Evolutionary conservation across 2,329 filamentous ascomycete genomes (phyloP).

Genomic region (Rutstroemia sp.): DNA sequence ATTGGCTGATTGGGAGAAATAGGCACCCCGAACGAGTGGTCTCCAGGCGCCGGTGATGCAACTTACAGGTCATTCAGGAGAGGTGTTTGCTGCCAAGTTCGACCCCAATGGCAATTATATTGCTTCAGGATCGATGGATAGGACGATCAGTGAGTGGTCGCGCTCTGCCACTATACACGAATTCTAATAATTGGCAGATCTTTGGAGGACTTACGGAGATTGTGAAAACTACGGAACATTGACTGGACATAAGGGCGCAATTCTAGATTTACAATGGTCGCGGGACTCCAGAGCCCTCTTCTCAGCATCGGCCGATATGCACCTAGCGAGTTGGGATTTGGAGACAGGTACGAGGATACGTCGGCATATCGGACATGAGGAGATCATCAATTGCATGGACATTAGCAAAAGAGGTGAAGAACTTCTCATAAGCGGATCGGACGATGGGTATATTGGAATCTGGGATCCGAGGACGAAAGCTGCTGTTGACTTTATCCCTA

Average conservation of each 20-base stretch:
- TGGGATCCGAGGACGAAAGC: constrained; percentile 94
- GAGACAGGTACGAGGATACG: constrained; percentile 89
- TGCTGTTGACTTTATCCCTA: constrained; percentile 80
- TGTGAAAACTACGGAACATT: constrained; percentile 92
- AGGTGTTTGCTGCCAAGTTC: constrained; percentile 87
- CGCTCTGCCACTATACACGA: neutral
- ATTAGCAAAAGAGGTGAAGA: constrained; percentile 87
- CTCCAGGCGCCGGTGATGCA: constrained; percentile 93
- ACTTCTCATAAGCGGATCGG: constrained; percentile 80
- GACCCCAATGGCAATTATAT: constrained; percentile 82
- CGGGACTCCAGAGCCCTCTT: constrained; percentile 87
- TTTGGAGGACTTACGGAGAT: constrained; percentile 88
- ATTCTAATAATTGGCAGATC: constrained; percentile 46
- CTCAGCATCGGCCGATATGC: constrained; percentile 88
- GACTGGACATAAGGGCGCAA: constrained; percentile 81
- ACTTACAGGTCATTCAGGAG: constrained; percentile 71
- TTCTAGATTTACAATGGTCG: constrained; percentile 94
- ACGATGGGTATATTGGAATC: constrained; percentile 88
- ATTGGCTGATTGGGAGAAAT: constrained; percentile 21
- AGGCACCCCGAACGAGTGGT: constrained; percentile 74
- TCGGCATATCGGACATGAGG: constrained; percentile 86
- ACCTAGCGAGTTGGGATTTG: constrained; percentile 89
- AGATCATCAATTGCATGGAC: constrained; percentile 89
- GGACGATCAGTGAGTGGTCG: constrained; percentile 65
- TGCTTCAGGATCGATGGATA: constrained; percentile 92